A percentile compares a stretch with the other conserved stretches of the same genome.
Evolutionary conservation across 2,329 filamentous ascomycete genomes (phyloP).

Genomic region (Monosporascus sp.): DNA sequence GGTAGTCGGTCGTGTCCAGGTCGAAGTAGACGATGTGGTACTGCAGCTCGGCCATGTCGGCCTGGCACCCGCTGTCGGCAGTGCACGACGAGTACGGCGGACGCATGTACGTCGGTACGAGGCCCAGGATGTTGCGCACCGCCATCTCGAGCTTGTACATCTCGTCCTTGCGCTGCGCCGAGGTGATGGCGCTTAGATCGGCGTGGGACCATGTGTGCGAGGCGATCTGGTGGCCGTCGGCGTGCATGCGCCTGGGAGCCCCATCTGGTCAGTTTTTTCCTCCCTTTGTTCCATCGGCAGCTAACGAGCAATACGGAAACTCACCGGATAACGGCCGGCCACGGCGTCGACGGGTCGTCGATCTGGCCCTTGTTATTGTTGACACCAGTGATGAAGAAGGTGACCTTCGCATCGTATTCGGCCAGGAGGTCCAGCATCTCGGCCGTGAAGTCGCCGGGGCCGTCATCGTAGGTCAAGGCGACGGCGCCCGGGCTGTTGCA

Average conservation of each 20-base stretch:
- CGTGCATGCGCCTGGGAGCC: constrained; percentile 37
- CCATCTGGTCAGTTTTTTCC: background rate
- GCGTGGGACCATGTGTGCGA: constrained; percentile 53
- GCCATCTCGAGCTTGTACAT: constrained; percentile 52
- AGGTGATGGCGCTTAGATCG: constrained; percentile 38
- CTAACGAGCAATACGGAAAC: constrained; percentile 26
- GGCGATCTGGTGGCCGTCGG: constrained; percentile 55
- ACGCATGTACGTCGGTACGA: constrained; percentile 49
- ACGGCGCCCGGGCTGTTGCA: constrained; percentile 54
- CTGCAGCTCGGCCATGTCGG: constrained; percentile 34
- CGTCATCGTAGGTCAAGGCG: constrained; percentile 64
- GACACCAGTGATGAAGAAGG: constrained; percentile 61
- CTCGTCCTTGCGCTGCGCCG: constrained; percentile 38
- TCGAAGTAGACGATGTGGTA: constrained; percentile 55
- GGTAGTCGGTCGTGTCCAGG: constrained; percentile 57
- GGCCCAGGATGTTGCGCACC: constrained; percentile 48
- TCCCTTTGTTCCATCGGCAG: constrained; percentile 16
- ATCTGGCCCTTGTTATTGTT: constrained; percentile 52
- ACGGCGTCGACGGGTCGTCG: constrained; percentile 42
- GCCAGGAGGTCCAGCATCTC: constrained; percentile 57
- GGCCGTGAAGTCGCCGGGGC: constrained; percentile 55
- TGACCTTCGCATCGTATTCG: constrained; percentile 56
- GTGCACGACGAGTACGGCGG: constrained; percentile 41
- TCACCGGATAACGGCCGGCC: constrained; percentile 40
- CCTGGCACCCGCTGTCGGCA: constrained; percentile 25